Evolutionary conservation across 306 rosid species (phyloP).

Genomic region (Cucumis cinereus): DNA sequence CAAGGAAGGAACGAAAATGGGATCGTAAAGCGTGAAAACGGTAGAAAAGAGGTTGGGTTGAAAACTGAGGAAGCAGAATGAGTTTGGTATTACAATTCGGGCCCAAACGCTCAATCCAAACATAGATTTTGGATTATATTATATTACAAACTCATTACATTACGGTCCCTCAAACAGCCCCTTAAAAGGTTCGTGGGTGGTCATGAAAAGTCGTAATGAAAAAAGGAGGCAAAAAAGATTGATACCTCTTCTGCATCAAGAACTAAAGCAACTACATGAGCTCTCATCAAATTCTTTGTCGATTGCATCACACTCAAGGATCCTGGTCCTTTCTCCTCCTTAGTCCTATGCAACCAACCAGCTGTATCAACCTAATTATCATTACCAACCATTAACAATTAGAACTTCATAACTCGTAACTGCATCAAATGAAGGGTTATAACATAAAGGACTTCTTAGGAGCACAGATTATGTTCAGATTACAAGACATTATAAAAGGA

Average conservation of each 20-base stretch:
- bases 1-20: no score
- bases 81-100: no score
- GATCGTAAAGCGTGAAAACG: no score
- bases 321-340: constrained; percentile 79
- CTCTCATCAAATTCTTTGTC: constrained; percentile 83
- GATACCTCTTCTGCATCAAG: constrained; percentile 80
- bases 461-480: not conserved
- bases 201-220: not conserved
- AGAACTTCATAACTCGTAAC: not conserved
- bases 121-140: no score
- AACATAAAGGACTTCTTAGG: not conserved
- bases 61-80: no score
- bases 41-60: no score
- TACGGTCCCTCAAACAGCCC: no score
- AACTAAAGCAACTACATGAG: constrained; percentile 85
- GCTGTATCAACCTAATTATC: constrained; percentile 76
- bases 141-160: not conserved
- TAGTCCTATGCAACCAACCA: constrained; percentile 89
- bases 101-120: no score
- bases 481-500: not conserved
- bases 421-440: not conserved
- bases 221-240: not conserved
- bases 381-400: not conserved
- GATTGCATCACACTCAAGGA: constrained; percentile 94
- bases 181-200: not conserved